Percentiles rank a stretch among this genome's conserved stretches.
Evolutionary conservation across 768 basidiomycete species (phyloP).

Genomic region (Suillus discolor): DNA sequence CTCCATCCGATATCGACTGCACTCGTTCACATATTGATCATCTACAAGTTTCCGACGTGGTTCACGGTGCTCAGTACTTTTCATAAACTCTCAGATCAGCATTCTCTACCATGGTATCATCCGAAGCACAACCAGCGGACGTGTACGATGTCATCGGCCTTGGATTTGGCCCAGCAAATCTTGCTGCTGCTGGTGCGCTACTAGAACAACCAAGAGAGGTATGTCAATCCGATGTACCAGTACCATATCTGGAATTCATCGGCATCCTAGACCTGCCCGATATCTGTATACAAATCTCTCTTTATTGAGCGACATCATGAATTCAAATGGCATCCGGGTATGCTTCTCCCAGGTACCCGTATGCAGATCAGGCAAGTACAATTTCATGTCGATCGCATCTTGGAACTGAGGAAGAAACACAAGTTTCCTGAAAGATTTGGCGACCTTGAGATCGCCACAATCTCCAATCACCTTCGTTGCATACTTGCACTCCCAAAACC

Average conservation of each 20-base stretch:
- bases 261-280: conserved; percentile 12
- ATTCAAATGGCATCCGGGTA: conserved; percentile 59
- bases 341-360: conserved; percentile 51
- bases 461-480: conserved; percentile 55
- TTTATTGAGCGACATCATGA: conserved; percentile 51
- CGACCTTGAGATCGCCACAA: conserved; percentile 51
- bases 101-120: not conserved
- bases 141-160: conserved; percentile 50
- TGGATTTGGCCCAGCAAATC: conserved; percentile 56
- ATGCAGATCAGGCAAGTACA: conserved; percentile 53
- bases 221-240: conserved; percentile 6
- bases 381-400: not conserved
- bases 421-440: conserved; percentile 57
- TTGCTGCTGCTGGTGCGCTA: conserved; percentile 52
- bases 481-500: conserved; percentile 52
- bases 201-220: conserved; percentile 41
- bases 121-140: not conserved
- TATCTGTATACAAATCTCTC: conserved; percentile 34
- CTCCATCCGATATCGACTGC: not conserved
- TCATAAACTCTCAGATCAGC: not conserved
- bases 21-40: not conserved
- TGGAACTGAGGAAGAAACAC: conserved; percentile 11
- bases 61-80: too few relatives aligned
- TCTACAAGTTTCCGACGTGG: too few relatives aligned
- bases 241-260: conserved; percentile 7